Evolutionary conservation across 2,329 filamentous ascomycete genomes (phyloP).

Genomic region (Ophiostoma fasciatum): DNA sequence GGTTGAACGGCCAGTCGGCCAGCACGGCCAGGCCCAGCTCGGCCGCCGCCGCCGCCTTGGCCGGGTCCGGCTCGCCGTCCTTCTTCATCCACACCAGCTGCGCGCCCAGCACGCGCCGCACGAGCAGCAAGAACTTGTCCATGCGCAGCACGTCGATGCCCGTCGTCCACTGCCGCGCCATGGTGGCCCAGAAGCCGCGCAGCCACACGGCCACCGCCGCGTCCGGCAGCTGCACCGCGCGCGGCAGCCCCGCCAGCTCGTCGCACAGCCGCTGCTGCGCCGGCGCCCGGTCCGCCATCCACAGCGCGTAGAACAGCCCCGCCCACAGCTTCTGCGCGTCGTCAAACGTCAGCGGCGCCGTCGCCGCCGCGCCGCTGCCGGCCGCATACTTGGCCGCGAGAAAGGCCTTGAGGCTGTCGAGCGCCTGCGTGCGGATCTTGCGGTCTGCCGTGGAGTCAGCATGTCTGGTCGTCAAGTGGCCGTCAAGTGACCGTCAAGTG

Average conservation of each 20-base stretch:
- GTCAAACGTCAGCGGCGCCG: constrained; percentile 39
- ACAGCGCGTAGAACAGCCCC: constrained; percentile 82
- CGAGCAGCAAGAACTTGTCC: constrained; percentile 84
- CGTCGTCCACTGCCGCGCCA: constrained; percentile 52
- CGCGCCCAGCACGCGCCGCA: constrained; percentile 63
- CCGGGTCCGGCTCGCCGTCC: no score
- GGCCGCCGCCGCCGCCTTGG: constrained; percentile 18
- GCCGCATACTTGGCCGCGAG: constrained; percentile 40
- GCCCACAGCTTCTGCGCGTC: constrained; percentile 88
- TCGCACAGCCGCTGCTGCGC: constrained; percentile 72
- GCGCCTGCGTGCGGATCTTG: not conserved
- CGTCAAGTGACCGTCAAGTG: no score
- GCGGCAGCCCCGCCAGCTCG: constrained; percentile 54
- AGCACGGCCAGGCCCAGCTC: constrained; percentile 27
- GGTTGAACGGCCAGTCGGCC: constrained; percentile 24
- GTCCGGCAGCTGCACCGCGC: constrained; percentile 30
- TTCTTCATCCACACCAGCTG: constrained; percentile 38
- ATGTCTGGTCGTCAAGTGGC: no score
- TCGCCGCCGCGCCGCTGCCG: constrained; percentile 25
- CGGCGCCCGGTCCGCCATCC: constrained; percentile 84
- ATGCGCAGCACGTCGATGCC: constrained; percentile 61
- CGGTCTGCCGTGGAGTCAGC: no score
- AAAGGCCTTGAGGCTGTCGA: constrained; percentile 58
- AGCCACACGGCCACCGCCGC: constrained; percentile 33
- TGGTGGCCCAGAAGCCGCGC: constrained; percentile 55